Evolutionary conservation across 1,284 basidiomycete species (phyloP).

Genomic region (Ceratobasidium sp.): DNA sequence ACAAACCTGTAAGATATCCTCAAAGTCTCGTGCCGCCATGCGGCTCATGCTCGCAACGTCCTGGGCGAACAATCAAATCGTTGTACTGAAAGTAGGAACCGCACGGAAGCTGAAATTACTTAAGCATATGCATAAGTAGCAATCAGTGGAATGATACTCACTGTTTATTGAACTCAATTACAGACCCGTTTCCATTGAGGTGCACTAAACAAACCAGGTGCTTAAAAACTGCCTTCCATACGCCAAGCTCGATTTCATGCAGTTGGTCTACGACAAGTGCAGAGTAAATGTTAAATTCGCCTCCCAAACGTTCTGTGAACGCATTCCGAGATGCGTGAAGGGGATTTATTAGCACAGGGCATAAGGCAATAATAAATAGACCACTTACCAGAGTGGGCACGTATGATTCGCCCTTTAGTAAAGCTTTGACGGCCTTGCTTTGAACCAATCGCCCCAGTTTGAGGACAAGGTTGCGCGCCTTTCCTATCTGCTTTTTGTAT

Average conservation of each 20-base stretch:
- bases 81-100: conserved; percentile 47
- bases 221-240: conserved; percentile 53
- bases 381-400: conserved; percentile 44
- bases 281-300: conserved; percentile 47
- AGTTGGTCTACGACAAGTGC: conserved; percentile 48
- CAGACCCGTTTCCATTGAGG: not conserved
- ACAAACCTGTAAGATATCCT: conserved; percentile 50
- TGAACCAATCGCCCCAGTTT: conserved; percentile 3
- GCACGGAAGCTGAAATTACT: conserved; percentile 49
- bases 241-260: conserved; percentile 49
- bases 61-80: conserved; percentile 38
- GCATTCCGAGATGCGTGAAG: conserved; percentile 49
- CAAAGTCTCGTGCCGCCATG: conserved; percentile 49
- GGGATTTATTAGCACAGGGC: not conserved
- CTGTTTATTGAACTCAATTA: conserved; percentile 43
- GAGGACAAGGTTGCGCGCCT: conserved; percentile 11
- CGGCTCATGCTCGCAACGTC: conserved; percentile 48
- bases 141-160: not conserved
- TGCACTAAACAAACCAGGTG: conserved; percentile 54
- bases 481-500: not conserved
- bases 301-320: conserved; percentile 41
- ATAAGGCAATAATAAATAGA: not conserved
- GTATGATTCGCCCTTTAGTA: conserved; percentile 40
- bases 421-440: conserved; percentile 27
- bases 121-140: not conserved